Conservation (phyloP, 345 rosid genomes). For the Draba incana region DNA sequence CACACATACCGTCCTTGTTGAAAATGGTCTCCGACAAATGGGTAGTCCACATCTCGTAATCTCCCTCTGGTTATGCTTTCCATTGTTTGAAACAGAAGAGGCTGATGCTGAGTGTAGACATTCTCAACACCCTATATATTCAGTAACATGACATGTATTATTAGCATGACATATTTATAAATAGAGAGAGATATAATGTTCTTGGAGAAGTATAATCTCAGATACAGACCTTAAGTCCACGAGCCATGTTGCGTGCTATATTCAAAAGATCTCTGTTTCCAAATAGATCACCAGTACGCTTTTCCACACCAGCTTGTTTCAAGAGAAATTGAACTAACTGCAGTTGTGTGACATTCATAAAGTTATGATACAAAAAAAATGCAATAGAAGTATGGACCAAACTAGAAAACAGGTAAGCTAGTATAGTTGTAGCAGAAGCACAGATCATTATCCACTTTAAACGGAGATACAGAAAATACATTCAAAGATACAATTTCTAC, state of each 20-base stretch:
- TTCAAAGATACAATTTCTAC: slow-evolving; percentile 10
- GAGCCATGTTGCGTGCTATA: slow-evolving; percentile 99
- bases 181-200: slow-evolving; percentile 12
- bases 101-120: slow-evolving; percentile 98
- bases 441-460: slow-evolving; percentile 1
- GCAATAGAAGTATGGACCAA: background rate
- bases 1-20: slow-evolving; percentile 89
- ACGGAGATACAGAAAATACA: slow-evolving; percentile 7
- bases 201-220: slow-evolving; percentile 22
- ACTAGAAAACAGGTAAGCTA: slow-evolving; percentile 1
- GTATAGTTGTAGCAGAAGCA: slow-evolving; percentile 3
- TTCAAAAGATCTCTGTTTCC: slow-evolving; percentile 93
- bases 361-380: slow-evolving; percentile 22
- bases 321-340: slow-evolving; percentile 95
- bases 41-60: slow-evolving; percentile 91
- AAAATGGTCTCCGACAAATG: slow-evolving; percentile 90
- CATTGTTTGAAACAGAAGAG: slow-evolving; percentile 92
- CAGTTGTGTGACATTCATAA: slow-evolving; percentile 42
- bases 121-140: slow-evolving; percentile 84
- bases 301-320: slow-evolving; percentile 96
- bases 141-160: slow-evolving; percentile 1
- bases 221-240: slow-evolving; percentile 85
- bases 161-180: background rate
- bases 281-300: slow-evolving; percentile 90
- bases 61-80: slow-evolving; percentile 91